Conservation (phyloP, 2,329 filamentous ascomycete species). For the Clonostachys sp. region DNA sequence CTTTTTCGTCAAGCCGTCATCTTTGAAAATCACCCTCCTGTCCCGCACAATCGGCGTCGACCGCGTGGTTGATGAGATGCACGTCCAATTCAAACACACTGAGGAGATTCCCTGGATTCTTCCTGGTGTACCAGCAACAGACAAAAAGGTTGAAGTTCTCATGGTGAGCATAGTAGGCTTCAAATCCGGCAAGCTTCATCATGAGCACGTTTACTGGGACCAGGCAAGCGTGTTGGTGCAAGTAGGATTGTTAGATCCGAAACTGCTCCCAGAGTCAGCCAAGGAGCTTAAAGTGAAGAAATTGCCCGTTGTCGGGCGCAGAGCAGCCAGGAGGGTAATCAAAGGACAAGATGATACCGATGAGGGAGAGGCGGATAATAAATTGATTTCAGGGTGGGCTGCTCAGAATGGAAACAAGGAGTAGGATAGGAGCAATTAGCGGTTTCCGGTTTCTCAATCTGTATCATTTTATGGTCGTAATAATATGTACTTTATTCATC, state of each 20-base stretch:
- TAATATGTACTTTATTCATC: no score
- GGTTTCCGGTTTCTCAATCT: no score
- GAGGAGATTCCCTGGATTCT: constrained; percentile 56
- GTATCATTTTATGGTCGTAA: no score
- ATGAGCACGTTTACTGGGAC: constrained; percentile 63
- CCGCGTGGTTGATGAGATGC: constrained; percentile 60
- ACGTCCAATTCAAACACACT: constrained; percentile 53
- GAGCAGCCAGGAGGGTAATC: constrained; percentile 29
- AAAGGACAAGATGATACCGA: constrained; percentile 25
- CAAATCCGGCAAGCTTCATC: constrained; percentile 53
- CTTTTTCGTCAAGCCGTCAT: constrained; percentile 60
- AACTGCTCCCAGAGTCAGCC: constrained; percentile 24
- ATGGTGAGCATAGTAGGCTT: constrained; percentile 56
- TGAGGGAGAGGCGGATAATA: constrained; percentile 8
- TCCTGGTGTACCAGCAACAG: constrained; percentile 52
- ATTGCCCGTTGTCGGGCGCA: constrained; percentile 31
- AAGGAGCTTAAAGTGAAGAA: constrained; percentile 24
- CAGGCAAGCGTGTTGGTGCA: constrained; percentile 57
- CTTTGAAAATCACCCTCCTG: constrained; percentile 55
- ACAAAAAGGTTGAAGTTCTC: constrained; percentile 45
- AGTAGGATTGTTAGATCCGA: constrained; percentile 46
- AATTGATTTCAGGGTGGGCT: background rate
- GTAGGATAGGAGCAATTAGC: background rate
- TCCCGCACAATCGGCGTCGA: constrained; percentile 62
- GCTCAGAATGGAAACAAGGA: background rate